A percentile compares a stretch with the other conserved stretches of the same genome.
Evolutionary conservation across 768 basidiomycete genomes (phyloP).

Genomic region (Boletus rubroflammeus): DNA sequence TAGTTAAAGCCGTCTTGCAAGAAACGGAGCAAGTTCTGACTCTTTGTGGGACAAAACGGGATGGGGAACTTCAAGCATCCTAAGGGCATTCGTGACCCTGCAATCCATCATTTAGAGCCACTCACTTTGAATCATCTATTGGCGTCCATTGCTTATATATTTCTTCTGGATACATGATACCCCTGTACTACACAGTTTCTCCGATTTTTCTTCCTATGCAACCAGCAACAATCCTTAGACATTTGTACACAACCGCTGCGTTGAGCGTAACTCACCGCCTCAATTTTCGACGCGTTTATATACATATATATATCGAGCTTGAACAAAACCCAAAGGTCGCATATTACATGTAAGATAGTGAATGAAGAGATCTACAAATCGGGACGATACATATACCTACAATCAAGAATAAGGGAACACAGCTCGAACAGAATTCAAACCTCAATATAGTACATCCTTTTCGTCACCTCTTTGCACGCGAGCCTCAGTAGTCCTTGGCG

Average conservation of each 20-base stretch:
- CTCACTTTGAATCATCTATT: not conserved
- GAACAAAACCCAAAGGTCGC: not conserved
- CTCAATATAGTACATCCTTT: not conserved
- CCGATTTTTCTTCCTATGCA: not conserved
- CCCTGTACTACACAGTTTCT: not conserved
- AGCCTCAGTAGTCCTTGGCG: not conserved
- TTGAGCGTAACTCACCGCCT: not conserved
- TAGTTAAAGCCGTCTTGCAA: constrained; percentile 41
- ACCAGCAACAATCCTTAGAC: not conserved
- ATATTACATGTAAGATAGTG: not conserved
- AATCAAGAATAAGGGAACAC: not conserved
- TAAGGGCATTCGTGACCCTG: not conserved
- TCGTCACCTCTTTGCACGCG: not conserved
- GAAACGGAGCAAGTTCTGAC: constrained; percentile 43
- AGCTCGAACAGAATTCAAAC: not conserved
- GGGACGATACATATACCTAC: not conserved
- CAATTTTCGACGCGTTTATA: not conserved
- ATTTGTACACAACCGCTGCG: not conserved
- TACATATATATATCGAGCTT: not conserved
- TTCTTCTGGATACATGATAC: not conserved
- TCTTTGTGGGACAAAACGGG: constrained; percentile 44
- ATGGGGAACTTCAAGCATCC: constrained; percentile 18
- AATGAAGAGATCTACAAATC: not conserved
- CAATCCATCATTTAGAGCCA: not conserved
- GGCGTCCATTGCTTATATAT: not conserved